Percentiles rank a stretch among this genome's conserved stretches.
These are phyloP conservation scores for Lentinus tigrinus DNA, from an alignment of 768 basidiomycete genomes.

Conservation along the genomic window DNA sequence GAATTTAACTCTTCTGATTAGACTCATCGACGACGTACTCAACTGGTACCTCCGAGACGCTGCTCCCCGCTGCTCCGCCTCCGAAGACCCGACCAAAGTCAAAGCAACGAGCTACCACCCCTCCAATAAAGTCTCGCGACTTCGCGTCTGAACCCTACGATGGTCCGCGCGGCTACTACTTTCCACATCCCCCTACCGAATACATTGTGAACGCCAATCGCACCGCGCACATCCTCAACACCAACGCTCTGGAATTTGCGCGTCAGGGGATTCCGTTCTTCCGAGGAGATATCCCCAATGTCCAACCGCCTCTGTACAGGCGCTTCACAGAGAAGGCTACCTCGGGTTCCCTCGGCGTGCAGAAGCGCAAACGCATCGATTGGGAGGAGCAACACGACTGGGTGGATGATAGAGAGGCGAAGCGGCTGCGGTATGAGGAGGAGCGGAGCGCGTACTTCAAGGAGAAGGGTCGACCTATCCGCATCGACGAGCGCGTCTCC, in stretches of 20 bases:
- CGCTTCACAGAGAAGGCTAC: not conserved
- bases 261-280: constrained; percentile 11
- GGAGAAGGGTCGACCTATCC: constrained; percentile 6
- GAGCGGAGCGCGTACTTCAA: constrained; percentile 3
- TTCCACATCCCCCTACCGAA: constrained; percentile 24
- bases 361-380: constrained; percentile 9
- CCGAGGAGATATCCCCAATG: not conserved
- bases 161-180: constrained; percentile 18
- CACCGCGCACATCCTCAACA: constrained; percentile 14
- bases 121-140: constrained; percentile 22
- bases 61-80: not conserved
- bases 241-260: constrained; percentile 10
- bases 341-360: constrained; percentile 2
- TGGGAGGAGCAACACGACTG: not conserved
- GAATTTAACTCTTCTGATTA: not conserved
- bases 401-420: not conserved
- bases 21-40: constrained; percentile 1
- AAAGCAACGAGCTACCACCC: not conserved
- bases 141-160: constrained; percentile 24
- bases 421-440: constrained; percentile 1
- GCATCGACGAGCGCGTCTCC: constrained; percentile 3
- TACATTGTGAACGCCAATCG: constrained; percentile 9
- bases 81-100: not conserved
- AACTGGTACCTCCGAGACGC: not conserved
- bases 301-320: constrained; percentile 4